Conservation (phyloP, 768 basidiomycete species). For the Gyrodon lividus region DNA sequence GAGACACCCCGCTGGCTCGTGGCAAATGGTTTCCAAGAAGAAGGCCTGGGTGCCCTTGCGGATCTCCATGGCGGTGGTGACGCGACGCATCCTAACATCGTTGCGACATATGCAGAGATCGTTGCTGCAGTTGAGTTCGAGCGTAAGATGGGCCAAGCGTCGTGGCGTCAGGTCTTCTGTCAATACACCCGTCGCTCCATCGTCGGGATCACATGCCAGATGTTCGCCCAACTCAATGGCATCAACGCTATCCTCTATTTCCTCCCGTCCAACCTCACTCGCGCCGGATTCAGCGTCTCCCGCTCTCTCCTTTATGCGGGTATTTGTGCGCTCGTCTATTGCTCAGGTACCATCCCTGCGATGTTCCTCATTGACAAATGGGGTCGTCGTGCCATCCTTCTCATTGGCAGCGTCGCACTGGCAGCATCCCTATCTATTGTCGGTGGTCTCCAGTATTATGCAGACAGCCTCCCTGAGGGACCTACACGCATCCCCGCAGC, state of each 20-base stretch:
- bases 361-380: constrained; percentile 53
- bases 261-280: constrained; percentile 50
- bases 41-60: constrained; percentile 52
- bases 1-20: constrained; percentile 57
- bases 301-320: constrained; percentile 46
- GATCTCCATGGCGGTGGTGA: constrained; percentile 56
- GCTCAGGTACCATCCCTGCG: constrained; percentile 49
- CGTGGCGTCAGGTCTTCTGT: constrained; percentile 50
- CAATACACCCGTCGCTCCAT: constrained; percentile 48
- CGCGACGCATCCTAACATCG: constrained; percentile 39
- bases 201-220: constrained; percentile 55
- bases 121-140: constrained; percentile 40
- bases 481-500: constrained; percentile 30
- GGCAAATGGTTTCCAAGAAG: constrained; percentile 49
- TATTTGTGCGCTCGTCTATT: constrained; percentile 47
- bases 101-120: constrained; percentile 45
- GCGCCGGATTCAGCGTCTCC: constrained; percentile 46
- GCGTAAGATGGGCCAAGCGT: constrained; percentile 37
- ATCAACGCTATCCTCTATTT: constrained; percentile 60
- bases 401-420: constrained; percentile 45
- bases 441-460: constrained; percentile 49
- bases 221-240: constrained; percentile 55
- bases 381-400: constrained; percentile 51
- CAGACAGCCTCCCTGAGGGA: constrained; percentile 39
- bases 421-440: constrained; percentile 47